Conservation (phyloP, 2,329 filamentous ascomycete species). For the Orbilia blumenaviensis region DNA sequence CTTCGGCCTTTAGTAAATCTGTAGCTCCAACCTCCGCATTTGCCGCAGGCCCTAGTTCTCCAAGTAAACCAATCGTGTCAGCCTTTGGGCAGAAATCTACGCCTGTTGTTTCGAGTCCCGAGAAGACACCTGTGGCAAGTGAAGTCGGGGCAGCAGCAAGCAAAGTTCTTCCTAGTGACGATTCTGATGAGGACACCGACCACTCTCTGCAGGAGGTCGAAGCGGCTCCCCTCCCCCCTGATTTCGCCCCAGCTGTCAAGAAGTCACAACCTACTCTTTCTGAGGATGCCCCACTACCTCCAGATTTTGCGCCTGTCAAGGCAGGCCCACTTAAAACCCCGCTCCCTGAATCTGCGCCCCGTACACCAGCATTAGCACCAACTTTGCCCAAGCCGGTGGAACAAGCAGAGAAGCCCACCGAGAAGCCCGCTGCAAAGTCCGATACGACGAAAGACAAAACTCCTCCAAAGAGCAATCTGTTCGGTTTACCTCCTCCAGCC, state of each 20-base stretch:
- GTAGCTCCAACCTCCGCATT: conserved; percentile 21
- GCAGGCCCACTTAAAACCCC: conserved; percentile 12
- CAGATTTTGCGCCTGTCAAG: conserved; percentile 31
- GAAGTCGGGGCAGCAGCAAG: conserved; percentile 14
- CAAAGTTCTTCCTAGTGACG: conserved; percentile 40
- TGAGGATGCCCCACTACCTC: conserved; percentile 40
- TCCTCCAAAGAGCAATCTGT: not conserved
- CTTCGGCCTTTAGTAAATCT: conserved; percentile 27
- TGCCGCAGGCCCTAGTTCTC: not conserved
- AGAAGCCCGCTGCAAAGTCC: no score
- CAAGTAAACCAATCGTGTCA: conserved; percentile 16
- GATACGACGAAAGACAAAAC: not conserved
- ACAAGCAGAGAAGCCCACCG: not conserved
- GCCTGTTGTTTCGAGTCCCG: conserved; percentile 1
- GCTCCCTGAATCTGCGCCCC: conserved; percentile 28
- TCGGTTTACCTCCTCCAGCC: not conserved
- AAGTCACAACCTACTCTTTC: conserved; percentile 5
- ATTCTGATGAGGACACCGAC: conserved; percentile 40
- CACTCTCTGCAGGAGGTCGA: conserved; percentile 18
- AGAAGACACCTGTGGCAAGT: conserved; percentile 5
- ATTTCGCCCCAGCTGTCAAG: conserved; percentile 24
- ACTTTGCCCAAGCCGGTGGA: not conserved
- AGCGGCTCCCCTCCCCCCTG: conserved; percentile 43
- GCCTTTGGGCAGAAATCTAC: conserved; percentile 37
- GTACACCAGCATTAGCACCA: conserved; percentile 4